Percentiles rank a stretch among this genome's conserved stretches.
Evolutionary conservation across 176 grass and related monocot genomes (phyloP).

Genomic region (Lolium rigidum): DNA sequence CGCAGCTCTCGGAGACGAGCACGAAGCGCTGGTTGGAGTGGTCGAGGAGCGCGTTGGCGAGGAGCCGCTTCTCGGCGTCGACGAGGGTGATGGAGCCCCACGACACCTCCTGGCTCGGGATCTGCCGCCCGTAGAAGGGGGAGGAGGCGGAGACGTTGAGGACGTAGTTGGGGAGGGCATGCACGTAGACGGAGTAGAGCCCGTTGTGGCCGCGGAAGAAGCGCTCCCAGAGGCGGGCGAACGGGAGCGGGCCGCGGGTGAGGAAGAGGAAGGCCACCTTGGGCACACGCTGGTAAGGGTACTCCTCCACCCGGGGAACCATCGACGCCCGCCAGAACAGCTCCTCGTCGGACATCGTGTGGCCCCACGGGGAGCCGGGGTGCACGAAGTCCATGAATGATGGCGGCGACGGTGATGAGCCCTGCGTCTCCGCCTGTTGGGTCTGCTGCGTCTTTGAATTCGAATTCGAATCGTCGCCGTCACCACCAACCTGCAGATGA

Average conservation of each 20-base stretch:
- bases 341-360: constrained; percentile 61
- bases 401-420: not conserved
- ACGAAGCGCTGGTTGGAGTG: constrained; percentile 66
- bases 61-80: constrained; percentile 76
- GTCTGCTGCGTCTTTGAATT: not conserved
- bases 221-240: constrained; percentile 63
- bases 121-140: constrained; percentile 54
- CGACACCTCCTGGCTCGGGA: constrained; percentile 65
- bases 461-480: not conserved
- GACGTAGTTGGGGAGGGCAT: constrained; percentile 59
- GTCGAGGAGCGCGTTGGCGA: constrained; percentile 69
- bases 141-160: constrained; percentile 49
- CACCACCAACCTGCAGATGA: not conserved
- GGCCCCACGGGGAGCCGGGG: constrained; percentile 38
- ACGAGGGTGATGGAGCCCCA: constrained; percentile 71
- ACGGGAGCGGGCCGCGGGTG: constrained; percentile 59
- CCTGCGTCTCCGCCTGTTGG: not conserved
- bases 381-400: constrained; percentile 41
- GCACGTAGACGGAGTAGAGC: constrained; percentile 68
- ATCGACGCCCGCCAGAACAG: constrained; percentile 69
- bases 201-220: constrained; percentile 67
- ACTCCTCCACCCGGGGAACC: constrained; percentile 63
- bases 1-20: constrained; percentile 62
- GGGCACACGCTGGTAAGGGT: constrained; percentile 54
- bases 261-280: constrained; percentile 85